Base-by-base conservation (phyloP, 139 green algal genomes). In the Chlamydomonas schloesseri region DNA sequence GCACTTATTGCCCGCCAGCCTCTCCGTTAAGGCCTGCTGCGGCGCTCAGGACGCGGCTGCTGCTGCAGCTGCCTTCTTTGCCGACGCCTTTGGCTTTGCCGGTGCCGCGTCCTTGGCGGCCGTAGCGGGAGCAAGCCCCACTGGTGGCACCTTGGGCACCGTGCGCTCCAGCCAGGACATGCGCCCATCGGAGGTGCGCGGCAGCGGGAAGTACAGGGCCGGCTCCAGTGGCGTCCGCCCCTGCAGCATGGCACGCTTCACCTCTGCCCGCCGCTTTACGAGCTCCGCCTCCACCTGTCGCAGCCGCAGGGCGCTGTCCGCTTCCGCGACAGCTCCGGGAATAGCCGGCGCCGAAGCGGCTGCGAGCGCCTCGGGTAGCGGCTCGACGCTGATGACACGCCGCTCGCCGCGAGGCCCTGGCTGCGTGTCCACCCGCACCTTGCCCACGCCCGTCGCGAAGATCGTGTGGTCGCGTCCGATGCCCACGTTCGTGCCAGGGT, bases 381-480 rank as follows among this genome's bases (percentile, higher is more conserved):
- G 50, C 69, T 87, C 69, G 13, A 87, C 69, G 53, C 64, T 79
- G 11, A 87, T 29, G 34, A 71, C 73, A 24, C 81, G 69, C 18
- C 81, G 81, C 53, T 79, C 69, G n/a, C 75, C 60, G 34, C 36
- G 58, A 20, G 57, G 60, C 17, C 79, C 47, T 8, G 36, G 69
- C 73, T 91, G 78, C 0, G 84, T 83, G 50, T 67, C 74, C 80
- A 98, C 98, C 28, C 91, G 90, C 20, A 99, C 95, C 8, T 71
- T 70, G 1, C 97, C 97, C 14, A 93, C 87, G 8, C 93, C 77
- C 20, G 97, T 91, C 0, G 96, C 91, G 85, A 95, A 99, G 0
- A 99, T 81, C 3, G 97, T 99, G 90, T 99, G 97, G 89, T 99
- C 97, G 13, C 95, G 92, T 91, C 87, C 84, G 0, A 88, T 37